Percentiles rank a stretch among this genome's conserved stretches.
Conservation (phyloP, 768 basidiomycete genomes). For the Lentinula raphanica region DNA sequence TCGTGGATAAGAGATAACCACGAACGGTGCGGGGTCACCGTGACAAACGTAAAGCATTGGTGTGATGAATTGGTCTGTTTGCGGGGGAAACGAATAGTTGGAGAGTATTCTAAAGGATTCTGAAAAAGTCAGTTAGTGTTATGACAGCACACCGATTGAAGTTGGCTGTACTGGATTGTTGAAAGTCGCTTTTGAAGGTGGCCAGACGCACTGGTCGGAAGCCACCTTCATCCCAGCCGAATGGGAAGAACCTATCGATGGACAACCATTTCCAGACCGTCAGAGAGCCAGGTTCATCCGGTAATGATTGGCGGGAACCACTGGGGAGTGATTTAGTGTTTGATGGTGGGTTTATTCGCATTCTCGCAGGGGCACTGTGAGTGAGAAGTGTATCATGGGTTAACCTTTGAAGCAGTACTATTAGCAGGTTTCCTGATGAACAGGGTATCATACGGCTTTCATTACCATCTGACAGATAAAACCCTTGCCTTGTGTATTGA, state of each 20-base stretch:
- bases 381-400: slow-evolving; percentile 48
- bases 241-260: slow-evolving; percentile 59
- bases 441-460: background rate
- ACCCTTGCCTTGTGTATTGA: slow-evolving; percentile 63
- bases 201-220: slow-evolving; percentile 34
- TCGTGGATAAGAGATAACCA: slow-evolving; percentile 37
- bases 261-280: slow-evolving; percentile 68
- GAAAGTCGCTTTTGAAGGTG: slow-evolving; percentile 72
- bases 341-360: no score
- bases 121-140: slow-evolving; percentile 19
- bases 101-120: slow-evolving; percentile 66
- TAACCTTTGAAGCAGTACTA: slow-evolving; percentile 40
- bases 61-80: slow-evolving; percentile 25
- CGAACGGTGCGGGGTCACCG: slow-evolving; percentile 46
- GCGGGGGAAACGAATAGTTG: slow-evolving; percentile 37
- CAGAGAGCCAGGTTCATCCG: slow-evolving; percentile 45
- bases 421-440: background rate
- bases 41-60: slow-evolving; percentile 38
- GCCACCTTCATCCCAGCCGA: slow-evolving; percentile 21
- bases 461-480: slow-evolving; percentile 59
- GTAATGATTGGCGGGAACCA: background rate
- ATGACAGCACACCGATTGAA: background rate
- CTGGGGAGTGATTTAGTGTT: no score
- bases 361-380: slow-evolving; percentile 49
- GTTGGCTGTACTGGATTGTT: slow-evolving; percentile 60